phyloP scores from a whole-genome alignment of 371 early-diverging fungal genomes.

The Rhizopus arrhizus region DNA sequence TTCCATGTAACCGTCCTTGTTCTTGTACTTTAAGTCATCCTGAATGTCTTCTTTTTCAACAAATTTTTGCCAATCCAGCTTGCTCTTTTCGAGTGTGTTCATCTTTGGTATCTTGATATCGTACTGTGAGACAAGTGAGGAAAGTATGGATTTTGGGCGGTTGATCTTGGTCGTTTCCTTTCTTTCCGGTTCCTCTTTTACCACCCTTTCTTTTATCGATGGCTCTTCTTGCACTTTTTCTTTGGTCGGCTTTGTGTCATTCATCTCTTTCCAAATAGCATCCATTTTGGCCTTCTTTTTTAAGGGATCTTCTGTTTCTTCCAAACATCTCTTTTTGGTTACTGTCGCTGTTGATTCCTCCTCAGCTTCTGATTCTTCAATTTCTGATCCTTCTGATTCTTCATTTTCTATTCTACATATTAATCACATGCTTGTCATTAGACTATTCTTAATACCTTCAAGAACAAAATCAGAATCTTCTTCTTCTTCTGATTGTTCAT shows the following conservation, averaged over 20 bases:
- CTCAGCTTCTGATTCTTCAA: slow-evolving; percentile 9
- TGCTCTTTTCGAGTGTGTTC: slow-evolving; percentile 73
- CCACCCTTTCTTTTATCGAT: background rate
- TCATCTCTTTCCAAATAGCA: slow-evolving; percentile 55
- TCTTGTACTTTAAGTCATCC: slow-evolving; percentile 67
- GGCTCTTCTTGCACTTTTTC: background rate
- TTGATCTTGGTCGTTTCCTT: slow-evolving; percentile 5
- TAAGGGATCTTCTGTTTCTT: slow-evolving; percentile 9
- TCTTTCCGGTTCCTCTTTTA: background rate
- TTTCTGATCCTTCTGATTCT: background rate
- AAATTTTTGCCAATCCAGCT: slow-evolving; percentile 70
- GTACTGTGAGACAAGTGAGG: slow-evolving; percentile 61
- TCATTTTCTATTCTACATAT: background rate
- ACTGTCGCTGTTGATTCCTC: slow-evolving; percentile 9
- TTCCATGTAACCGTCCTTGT: slow-evolving; percentile 73
- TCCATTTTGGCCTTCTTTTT: slow-evolving; percentile 41
- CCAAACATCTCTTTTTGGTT: slow-evolving; percentile 5
- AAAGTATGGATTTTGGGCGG: slow-evolving; percentile 56
- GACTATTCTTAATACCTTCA: slow-evolving; percentile 15
- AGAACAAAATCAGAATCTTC: slow-evolving; percentile 34
- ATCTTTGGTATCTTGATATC: slow-evolving; percentile 69
- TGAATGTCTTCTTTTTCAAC: slow-evolving; percentile 68
- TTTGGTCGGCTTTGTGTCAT: slow-evolving; percentile 4
- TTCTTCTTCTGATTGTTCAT: slow-evolving; percentile 19
- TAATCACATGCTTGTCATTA: background rate